Conservation (phyloP, 768 basidiomycete genomes). For the Mycena metata region DNA sequence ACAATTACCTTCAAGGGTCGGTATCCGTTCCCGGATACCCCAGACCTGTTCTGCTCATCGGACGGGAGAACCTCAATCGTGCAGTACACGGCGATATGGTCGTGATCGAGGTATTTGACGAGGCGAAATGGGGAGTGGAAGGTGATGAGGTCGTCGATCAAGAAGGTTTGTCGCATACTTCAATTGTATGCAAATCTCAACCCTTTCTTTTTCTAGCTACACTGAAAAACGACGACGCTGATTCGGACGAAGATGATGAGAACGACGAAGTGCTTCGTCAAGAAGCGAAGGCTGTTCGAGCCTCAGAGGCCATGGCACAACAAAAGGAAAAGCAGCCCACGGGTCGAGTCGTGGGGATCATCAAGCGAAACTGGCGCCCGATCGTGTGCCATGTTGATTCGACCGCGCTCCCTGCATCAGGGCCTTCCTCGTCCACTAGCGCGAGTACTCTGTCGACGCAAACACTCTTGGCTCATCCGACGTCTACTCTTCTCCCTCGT, state of each 20-base stretch:
- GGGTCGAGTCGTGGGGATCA: conserved; percentile 89
- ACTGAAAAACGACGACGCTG: conserved; percentile 89
- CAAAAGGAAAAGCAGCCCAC: conserved; percentile 86
- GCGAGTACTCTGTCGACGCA: conserved; percentile 86
- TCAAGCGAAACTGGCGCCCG: conserved; percentile 96
- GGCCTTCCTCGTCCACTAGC: conserved; percentile 47
- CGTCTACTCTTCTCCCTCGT: conserved; percentile 91
- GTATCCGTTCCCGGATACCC: conserved; percentile 80
- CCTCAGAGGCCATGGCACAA: conserved; percentile 52
- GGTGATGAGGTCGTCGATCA: conserved; percentile 95
- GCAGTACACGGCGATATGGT: conserved; percentile 95
- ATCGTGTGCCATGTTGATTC: conserved; percentile 97
- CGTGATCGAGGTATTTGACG: conserved; percentile 87
- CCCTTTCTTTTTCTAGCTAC: conserved; percentile 64
- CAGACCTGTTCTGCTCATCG: conserved; percentile 87
- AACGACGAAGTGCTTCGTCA: conserved; percentile 53
- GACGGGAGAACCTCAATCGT: conserved; percentile 95
- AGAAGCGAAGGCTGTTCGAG: conserved; percentile 57
- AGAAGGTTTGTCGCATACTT: conserved; percentile 69
- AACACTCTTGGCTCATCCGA: conserved; percentile 94
- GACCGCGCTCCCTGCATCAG: conserved; percentile 83
- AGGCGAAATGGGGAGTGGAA: conserved; percentile 93
- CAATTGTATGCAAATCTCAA: conserved; percentile 9
- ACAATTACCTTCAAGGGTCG: conserved; percentile 94
- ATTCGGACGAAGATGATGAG: conserved; percentile 62